phyloP scores from a whole-genome alignment of 2,329 filamentous ascomycete genomes.

The Ramularia collo-cygni region DNA sequence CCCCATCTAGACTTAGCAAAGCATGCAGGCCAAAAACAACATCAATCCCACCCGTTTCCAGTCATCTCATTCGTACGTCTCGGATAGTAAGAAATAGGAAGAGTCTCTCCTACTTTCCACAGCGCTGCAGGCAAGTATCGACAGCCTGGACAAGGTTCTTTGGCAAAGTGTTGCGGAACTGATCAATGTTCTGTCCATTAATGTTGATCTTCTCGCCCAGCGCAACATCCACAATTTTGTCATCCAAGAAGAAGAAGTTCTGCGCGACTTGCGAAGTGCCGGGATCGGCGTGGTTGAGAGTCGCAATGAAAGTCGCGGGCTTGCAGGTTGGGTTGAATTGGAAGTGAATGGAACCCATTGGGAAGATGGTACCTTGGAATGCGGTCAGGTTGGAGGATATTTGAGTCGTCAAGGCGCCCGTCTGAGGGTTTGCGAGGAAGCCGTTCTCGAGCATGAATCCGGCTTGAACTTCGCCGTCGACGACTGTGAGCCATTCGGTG shows the following conservation, averaged over 20 bases:
- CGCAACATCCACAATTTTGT: constrained; percentile 11
- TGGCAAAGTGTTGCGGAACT: constrained; percentile 11
- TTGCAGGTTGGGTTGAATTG: constrained; percentile 44
- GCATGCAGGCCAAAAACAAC: background rate
- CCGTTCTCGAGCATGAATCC: constrained; percentile 44
- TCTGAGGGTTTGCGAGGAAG: constrained; percentile 20
- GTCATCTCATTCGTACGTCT: too few relatives aligned
- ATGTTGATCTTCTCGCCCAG: constrained; percentile 10
- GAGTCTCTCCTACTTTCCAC: background rate
- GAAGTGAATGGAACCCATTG: constrained; percentile 42
- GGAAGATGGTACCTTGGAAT: constrained; percentile 43
- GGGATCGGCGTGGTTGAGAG: constrained; percentile 39
- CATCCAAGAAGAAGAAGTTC: constrained; percentile 32
- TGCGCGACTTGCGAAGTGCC: constrained; percentile 38
- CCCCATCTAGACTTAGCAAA: background rate
- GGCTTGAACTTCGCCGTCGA: constrained; percentile 36
- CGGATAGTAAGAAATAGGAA: too few relatives aligned
- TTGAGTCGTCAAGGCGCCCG: constrained; percentile 26
- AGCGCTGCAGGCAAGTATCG: constrained; percentile 6
- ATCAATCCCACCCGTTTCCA: background rate
- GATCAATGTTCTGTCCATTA: constrained; percentile 12
- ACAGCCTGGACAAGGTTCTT: constrained; percentile 15
- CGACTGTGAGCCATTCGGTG: constrained; percentile 43
- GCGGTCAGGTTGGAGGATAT: constrained; percentile 34
- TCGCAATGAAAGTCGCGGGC: constrained; percentile 38